These are phyloP conservation scores for Platanthera zijinensis DNA, from an alignment of 106 monocot species.

Conservation along the genomic window DNA sequence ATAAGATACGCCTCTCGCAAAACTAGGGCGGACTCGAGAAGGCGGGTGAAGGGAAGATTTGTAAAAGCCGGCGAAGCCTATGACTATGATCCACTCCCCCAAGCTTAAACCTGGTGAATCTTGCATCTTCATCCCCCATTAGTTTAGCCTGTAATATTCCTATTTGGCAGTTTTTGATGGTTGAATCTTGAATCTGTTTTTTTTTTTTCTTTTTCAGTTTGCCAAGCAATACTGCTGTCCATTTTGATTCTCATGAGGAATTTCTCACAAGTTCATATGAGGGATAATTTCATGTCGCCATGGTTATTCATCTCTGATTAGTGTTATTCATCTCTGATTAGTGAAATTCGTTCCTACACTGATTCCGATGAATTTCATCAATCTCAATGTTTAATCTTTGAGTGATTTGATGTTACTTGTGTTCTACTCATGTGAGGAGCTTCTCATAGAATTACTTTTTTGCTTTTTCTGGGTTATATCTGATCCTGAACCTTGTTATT, in stretches of 20 bases:
- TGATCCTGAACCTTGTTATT: not conserved
- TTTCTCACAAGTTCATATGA: too few species aligned
- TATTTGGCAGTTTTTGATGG: not conserved
- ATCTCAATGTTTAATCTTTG: not conserved
- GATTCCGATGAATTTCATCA: not conserved
- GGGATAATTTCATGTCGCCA: too few species aligned
- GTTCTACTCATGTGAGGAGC: not conserved
- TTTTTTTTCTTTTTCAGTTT: not conserved
- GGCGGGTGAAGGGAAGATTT: slow-evolving; percentile 51
- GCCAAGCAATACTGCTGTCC: not conserved
- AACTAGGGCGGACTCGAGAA: slow-evolving; percentile 42
- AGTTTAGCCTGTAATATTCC: not conserved
- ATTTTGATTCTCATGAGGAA: not conserved
- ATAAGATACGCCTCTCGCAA: slow-evolving; percentile 57
- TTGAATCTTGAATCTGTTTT: not conserved
- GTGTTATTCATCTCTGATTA: not conserved
- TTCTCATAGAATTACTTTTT: not conserved
- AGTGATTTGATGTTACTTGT: not conserved
- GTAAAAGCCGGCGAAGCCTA: slow-evolving; percentile 47
- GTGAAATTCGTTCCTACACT: not conserved
- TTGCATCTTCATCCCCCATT: not conserved
- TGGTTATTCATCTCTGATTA: not conserved
- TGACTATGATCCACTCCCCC: slow-evolving; percentile 48
- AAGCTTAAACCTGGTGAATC: slow-evolving; percentile 18
- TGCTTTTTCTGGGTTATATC: not conserved